Base-by-base conservation (phyloP, 2,329 filamentous ascomycete genomes). In the Epichloe bromicola region DNA sequence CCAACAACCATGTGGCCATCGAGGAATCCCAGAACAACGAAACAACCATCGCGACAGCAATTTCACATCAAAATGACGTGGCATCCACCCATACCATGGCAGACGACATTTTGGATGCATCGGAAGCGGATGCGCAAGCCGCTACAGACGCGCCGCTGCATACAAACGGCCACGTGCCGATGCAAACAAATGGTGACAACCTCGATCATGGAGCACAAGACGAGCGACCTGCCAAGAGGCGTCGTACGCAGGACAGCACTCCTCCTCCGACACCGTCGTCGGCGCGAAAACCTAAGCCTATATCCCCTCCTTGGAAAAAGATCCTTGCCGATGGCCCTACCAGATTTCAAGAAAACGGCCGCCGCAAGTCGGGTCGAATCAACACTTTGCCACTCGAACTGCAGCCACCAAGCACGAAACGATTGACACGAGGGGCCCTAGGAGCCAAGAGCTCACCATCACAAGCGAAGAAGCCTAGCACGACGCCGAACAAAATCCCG, bases 281-380 rank as follows among this genome's bases (percentile, higher is more conserved):
- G 67, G 72, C 54, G 61, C 67, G 61, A 73, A 83, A 69, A 53
- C 54, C 56, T 0, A 70, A 70, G 51, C 70, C 72, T 49, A 74
- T 77, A 54, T 97, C 91, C 56, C 93, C 93, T 57, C 93, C 93
- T 20, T 98, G 93, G 93, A 97, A 93, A 72, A 87, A 82, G 61
- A 78, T 86, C 55, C 78, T 78, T 53, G 88, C 86, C 40, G 86
- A 95, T 30, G 93, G 93, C 0, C 93, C 93, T 20, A 93, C 91
- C 3, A 85, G 86, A 1, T 90, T 94, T 64, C 78, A 85, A 44
- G 79, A 76, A 70, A 86, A 76, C 78, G 88, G 86, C 46, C 76
- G 76, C 56, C 76, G 82, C 54, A 83, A 82, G 61, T 85, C 82
- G 20, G 80, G 80, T 40, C 76, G 82, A 54, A 79, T 80, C 59